Evolutionary conservation across 2,329 filamentous ascomycete species (phyloP).

Genomic region (Fusarium guadeloupense): DNA sequence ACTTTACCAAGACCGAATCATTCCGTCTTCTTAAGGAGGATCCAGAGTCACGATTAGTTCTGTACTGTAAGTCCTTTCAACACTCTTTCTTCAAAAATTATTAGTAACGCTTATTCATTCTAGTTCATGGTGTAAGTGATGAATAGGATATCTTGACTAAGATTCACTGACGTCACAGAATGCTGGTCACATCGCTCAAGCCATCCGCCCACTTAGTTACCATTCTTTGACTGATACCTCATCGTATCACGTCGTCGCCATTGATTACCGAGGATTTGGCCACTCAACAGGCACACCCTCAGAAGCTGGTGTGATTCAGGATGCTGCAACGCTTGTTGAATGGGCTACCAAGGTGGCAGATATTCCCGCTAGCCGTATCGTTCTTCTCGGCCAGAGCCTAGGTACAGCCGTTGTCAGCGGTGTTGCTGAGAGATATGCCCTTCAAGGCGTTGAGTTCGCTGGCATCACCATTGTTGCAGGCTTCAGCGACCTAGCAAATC

Average conservation of each 20-base stretch:
- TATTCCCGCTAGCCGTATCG: conserved; percentile 75
- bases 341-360: conserved; percentile 73
- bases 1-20: conserved; percentile 65
- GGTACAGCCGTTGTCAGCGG: conserved; percentile 86
- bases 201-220: conserved; percentile 78
- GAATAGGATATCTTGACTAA: not conserved
- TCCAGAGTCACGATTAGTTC: conserved; percentile 68
- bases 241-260: conserved; percentile 81
- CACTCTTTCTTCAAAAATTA: not conserved
- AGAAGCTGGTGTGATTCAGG: conserved; percentile 82
- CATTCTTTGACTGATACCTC: conserved; percentile 78
- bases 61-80: conserved; percentile 67
- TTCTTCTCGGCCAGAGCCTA: conserved; percentile 85
- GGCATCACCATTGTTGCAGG: conserved; percentile 81
- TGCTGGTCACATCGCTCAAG: conserved; percentile 85
- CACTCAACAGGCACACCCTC: conserved; percentile 81
- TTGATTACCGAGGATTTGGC: conserved; percentile 92
- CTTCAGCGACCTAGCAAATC: conserved; percentile 77
- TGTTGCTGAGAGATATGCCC: conserved; percentile 74
- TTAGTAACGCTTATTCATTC: conserved; percentile 21
- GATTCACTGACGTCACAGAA: conserved; percentile 63
- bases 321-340: conserved; percentile 77
- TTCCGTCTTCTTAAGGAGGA: conserved; percentile 71
- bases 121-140: conserved; percentile 70
- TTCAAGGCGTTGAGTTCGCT: conserved; percentile 73